A percentile compares a stretch with the other conserved stretches of the same genome.
Evolutionary conservation across 768 basidiomycete genomes (phyloP).

Genomic region (Udeniomyces megalosporus): DNA sequence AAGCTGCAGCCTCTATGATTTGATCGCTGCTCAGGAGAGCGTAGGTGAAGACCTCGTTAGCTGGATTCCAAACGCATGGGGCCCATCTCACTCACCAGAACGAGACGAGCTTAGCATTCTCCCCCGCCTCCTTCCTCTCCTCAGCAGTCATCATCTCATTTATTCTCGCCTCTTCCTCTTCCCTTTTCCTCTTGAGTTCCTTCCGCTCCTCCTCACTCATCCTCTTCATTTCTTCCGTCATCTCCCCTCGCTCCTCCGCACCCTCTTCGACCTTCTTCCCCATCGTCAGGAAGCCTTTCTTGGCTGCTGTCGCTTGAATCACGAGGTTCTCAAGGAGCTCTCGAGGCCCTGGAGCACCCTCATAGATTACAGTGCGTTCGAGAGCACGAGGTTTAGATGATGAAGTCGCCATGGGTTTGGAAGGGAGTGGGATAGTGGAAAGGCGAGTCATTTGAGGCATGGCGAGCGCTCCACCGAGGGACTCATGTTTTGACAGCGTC

Average conservation of each 20-base stretch:
- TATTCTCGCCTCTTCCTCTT: constrained; percentile 40
- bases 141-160: constrained; percentile 26
- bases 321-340: constrained; percentile 81
- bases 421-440: constrained; percentile 50
- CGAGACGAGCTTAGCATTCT: constrained; percentile 55
- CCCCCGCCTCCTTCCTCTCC: constrained; percentile 39
- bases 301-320: constrained; percentile 80
- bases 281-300: constrained; percentile 36
- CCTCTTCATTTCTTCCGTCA: constrained; percentile 34
- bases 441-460: constrained; percentile 84
- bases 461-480: constrained; percentile 84
- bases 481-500: constrained; percentile 88
- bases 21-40: constrained; percentile 36
- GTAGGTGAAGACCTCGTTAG: no score
- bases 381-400: constrained; percentile 28
- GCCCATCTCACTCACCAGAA: constrained; percentile 68
- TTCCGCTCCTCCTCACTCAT: constrained; percentile 34
- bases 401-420: constrained; percentile 31
- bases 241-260: constrained; percentile 37
- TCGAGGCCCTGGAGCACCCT: constrained; percentile 41
- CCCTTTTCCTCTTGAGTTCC: constrained; percentile 40
- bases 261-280: constrained; percentile 35
- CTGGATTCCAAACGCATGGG: no score
- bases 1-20: constrained; percentile 62
- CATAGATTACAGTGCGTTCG: constrained; percentile 71